Percentiles rank a stretch among this genome's conserved stretches.
phyloP scores from a whole-genome alignment of 306 rosid species.

The Luffa aegyptiaca region DNA sequence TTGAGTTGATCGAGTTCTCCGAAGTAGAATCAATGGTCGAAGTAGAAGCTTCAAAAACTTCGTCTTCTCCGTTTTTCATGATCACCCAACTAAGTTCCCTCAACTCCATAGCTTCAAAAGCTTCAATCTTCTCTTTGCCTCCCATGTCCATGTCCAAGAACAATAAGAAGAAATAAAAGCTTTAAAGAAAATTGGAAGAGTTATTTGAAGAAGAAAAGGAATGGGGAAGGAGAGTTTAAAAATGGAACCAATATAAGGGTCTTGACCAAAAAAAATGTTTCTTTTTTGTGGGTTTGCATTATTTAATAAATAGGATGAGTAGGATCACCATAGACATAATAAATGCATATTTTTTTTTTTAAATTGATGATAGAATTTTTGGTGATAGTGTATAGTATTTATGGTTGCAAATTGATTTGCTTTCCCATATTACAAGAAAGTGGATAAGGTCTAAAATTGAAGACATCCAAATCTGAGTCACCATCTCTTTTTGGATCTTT shows the following conservation, averaged over 20 bases:
- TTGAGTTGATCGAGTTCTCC: slow-evolving; percentile 27
- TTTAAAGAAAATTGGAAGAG: background rate
- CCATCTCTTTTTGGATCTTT: background rate
- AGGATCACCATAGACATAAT: slow-evolving; percentile 1
- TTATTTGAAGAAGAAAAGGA: background rate
- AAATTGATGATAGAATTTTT: background rate
- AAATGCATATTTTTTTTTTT: background rate
- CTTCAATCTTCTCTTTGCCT: slow-evolving; percentile 6
- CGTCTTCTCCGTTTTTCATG: slow-evolving; percentile 17
- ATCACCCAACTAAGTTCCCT: slow-evolving; percentile 20
- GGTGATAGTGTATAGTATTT: background rate
- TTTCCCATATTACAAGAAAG: slow-evolving; percentile 8
- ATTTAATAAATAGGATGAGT: background rate
- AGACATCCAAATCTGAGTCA: slow-evolving; percentile 17
- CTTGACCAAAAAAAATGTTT: slow-evolving; percentile 2
- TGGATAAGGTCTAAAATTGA: slow-evolving; percentile 8
- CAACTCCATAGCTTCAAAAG: slow-evolving; percentile 9
- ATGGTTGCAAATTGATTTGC: slow-evolving; percentile 1
- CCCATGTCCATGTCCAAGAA: background rate
- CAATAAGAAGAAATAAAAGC: background rate
- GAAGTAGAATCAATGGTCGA: slow-evolving; percentile 19
- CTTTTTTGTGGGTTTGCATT: background rate
- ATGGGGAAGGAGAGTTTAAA: background rate
- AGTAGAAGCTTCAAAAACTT: background rate
- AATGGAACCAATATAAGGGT: background rate